Evolutionary conservation across 768 basidiomycete species (phyloP), one percentile per base, ranked within the genome.

Genomic region (Leccinum boreale): DNA sequence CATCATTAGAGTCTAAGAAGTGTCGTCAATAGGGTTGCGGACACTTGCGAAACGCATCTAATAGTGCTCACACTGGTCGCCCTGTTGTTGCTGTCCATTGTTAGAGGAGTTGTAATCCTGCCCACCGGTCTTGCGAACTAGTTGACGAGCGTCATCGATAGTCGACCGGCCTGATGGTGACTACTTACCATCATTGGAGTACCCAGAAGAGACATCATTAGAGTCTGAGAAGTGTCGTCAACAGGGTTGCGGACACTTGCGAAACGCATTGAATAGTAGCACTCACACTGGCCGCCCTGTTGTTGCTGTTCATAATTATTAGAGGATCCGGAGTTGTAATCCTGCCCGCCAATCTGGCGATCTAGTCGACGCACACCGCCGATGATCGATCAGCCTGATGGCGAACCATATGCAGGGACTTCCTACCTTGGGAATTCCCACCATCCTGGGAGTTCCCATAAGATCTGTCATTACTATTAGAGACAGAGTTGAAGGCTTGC

Each of bases 61-160:
- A 29, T 17, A 8, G 35, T 6, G 4, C n/a, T 39, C 39, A 39
- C 39, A 39, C 39, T 39, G 39, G 39, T 68, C 62, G 26, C 65
- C 67, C 33, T 55, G 61, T 53, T 56, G 58, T 26, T 58, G 62
- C 53, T 66, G 69, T 5, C 66, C 58, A 56, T 89, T 74, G 62
- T 85, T 71, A 28, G 84, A 81, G 17, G 79, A 68, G 63, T 86
- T 89, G 67, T 78, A 84, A 65, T 89, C 83, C 3, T 78, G 75
- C 3, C 88, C 87, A 14, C 87, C 87, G 5, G 87, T 85, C 78
- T 78, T 82, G 49, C 62, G 71, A 51, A 75, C 82, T 84, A 49
- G 62, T 58, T 45, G 26, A 42, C 55, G 55, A 36, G 15, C 15
- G 58, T 62, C 54, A 21, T 12, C 44, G 24, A 60, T 33, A 35